phyloP scores from a whole-genome alignment of 805 yeast genomes.

The Nakazawaea populi region DNA sequence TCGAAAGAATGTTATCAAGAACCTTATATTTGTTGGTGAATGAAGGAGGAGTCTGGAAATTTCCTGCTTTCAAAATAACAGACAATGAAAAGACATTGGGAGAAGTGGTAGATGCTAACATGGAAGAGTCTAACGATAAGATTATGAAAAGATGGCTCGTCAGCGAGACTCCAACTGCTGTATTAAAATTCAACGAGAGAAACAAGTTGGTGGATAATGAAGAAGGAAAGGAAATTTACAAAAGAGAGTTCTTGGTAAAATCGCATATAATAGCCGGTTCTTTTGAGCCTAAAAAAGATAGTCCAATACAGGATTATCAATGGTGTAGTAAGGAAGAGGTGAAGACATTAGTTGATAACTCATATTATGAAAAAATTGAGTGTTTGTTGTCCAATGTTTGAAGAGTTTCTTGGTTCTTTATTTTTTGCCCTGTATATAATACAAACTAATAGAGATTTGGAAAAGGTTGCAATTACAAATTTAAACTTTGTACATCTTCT shows the following conservation, averaged over 20 bases:
- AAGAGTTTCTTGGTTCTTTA: neutral
- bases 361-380: conserved; percentile 51
- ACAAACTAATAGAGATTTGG: neutral
- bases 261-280: conserved; percentile 85
- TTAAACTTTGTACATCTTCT: too few relatives aligned
- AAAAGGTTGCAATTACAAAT: neutral
- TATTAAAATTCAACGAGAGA: conserved; percentile 36
- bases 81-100: conserved; percentile 53
- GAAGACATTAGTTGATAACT: conserved; percentile 38
- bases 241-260: conserved; percentile 69
- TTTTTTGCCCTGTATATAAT: neutral
- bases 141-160: conserved; percentile 83
- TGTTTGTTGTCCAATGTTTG: conserved; percentile 32
- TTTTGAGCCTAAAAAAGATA: conserved; percentile 43
- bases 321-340: conserved; percentile 89
- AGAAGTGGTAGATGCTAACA: conserved; percentile 66
- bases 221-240: conserved; percentile 16
- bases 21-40: conserved; percentile 74
- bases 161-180: conserved; percentile 82
- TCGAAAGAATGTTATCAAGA: conserved; percentile 75
- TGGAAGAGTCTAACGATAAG: conserved; percentile 67
- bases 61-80: conserved; percentile 63
- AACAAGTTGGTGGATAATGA: conserved; percentile 18
- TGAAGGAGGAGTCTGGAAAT: conserved; percentile 51
- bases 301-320: conserved; percentile 44